Base-by-base conservation (phyloP, 228 moss, liverwort and hornwort genomes). In the Sphagnum magellanicum region DNA sequence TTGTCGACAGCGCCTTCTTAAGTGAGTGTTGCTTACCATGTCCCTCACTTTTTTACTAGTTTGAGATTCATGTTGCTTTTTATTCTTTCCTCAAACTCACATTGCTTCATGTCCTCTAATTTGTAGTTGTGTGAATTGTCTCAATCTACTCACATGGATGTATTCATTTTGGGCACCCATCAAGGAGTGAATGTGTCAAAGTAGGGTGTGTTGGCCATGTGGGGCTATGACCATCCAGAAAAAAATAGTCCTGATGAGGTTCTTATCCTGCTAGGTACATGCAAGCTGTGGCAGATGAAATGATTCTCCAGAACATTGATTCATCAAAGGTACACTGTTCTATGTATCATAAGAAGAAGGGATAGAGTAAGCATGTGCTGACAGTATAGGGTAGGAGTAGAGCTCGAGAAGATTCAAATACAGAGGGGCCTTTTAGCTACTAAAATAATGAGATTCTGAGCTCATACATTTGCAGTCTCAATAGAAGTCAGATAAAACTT, bases 281-380 rank as follows among this genome's bases (percentile, higher is more conserved):
- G 78, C 98, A 98, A 79, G 98, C 92, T 50, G 93, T 98, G 52
- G 92, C 89, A 49, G 98, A 98, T 69, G 98, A 98, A 59, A 90
- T 94, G 16, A 88, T 94, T 46, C 85, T 93, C 63, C 78, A 86
- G 6, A 75, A 81, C 65, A 83, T 78, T 62, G 84, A 94, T 61
- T 79, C 93, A 5, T 93, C 89, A 5, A 89, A 92, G 81, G 84
- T 85, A 74, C 6, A 14, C 46, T 14, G 12, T 63, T 15, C 48
- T 49, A 59, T 16, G 48, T 61, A 60, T 17, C 46, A 9, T 10
- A 63, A 63, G 63, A 63, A n/a, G 9, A 63, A 7, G 7, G 14
- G 17, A 8, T n/a, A 63, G 17, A n/a, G 17, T 63, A 4, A 4
- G 17, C 63, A 63, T 10, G 3, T 55, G 59, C 4, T 60, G 16